Base-by-base conservation (phyloP, 306 rosid species). In the Ammopiptanthus mongolicus region DNA sequence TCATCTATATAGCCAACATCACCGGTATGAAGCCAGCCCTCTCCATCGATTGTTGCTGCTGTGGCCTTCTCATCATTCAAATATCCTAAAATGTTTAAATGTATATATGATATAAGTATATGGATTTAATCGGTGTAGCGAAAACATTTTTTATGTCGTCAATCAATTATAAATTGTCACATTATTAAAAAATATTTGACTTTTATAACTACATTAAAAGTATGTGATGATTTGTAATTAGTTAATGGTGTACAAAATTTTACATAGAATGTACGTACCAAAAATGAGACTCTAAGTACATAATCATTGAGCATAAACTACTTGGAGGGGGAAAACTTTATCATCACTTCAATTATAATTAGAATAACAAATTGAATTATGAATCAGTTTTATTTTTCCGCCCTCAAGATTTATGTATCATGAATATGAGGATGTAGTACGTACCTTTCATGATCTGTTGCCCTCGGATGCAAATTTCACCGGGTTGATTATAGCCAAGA, bases 21-120 rank as follows among this genome's bases (percentile, higher is more conserved):
- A 6, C 98, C 98, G 0, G 97, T 91, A 59, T 94, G 98, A 59
- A 94, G 95, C 93, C 93, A 94, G 4, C 97, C 97, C 34, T 94
- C 96, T 0, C 1, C 74, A 60, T 94, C 98, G 2, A 91, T 75
- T 1, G 98, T 94, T 18, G 29, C 23, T 13, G 83, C 85, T 5
- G 98, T 94, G 5, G 97, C 90, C 65, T 79, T 78, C 0, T 62
- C 84, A 59, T 94, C 89, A 63, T 90, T 87, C 78, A 91, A 77
- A 62, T 94, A 94, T 39, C 96, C 98, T 92, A 74, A 10, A 36
- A 59, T 5, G 29, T 22, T 56, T 11, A 12, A 12, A 10, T 6
- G 42, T 14, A 10, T 6, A 25, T 14, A 6, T 33, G 37, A 36
- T 29, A 25, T 17, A 7, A 42, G 25, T 12, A 14, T 46, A n/a